Evolutionary conservation across 805 yeast species (phyloP).

Genomic region (Pichia eremophila): DNA sequence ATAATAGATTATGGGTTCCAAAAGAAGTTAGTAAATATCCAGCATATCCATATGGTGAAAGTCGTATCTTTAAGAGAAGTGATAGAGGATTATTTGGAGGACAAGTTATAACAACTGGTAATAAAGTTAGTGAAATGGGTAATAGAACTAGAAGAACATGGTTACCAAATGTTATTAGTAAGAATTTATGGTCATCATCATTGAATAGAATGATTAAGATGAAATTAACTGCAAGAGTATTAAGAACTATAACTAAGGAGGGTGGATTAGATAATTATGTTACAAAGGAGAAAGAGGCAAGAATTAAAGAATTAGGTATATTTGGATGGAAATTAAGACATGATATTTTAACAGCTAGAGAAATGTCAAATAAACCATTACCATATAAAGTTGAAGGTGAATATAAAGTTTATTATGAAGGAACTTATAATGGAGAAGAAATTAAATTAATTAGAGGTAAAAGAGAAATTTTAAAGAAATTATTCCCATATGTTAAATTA

Average conservation of each 20-base stretch:
- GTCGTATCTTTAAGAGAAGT: slow-evolving; percentile 70
- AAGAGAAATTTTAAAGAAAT: slow-evolving; percentile 45
- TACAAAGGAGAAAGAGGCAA: slow-evolving; percentile 76
- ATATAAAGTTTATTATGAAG: slow-evolving; percentile 41
- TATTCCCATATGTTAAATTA: slow-evolving; percentile 42
- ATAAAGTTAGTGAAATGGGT: slow-evolving; percentile 64
- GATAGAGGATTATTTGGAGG: slow-evolving; percentile 91
- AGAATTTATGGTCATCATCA: slow-evolving; percentile 78
- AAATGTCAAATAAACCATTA: slow-evolving; percentile 32
- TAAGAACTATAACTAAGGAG: slow-evolving; percentile 81
- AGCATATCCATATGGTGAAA: slow-evolving; percentile 70
- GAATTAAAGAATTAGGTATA: slow-evolving; percentile 88
- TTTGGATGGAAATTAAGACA: slow-evolving; percentile 87
- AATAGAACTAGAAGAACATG: slow-evolving; percentile 68
- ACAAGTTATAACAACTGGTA: slow-evolving; percentile 65
- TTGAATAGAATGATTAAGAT: slow-evolving; percentile 48
- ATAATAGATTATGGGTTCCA: slow-evolving; percentile 34
- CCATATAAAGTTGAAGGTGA: slow-evolving; percentile 26
- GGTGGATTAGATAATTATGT: slow-evolving; percentile 92
- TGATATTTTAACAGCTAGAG: slow-evolving; percentile 44
- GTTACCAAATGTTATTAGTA: slow-evolving; percentile 70
- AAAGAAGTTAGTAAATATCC: slow-evolving; percentile 39
- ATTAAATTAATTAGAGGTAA: slow-evolving; percentile 51
- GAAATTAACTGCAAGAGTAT: slow-evolving; percentile 67
- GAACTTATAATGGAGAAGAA: slow-evolving; percentile 32